Conservation (phyloP, 2,329 filamentous ascomycete species). For the Stagonosporopsis rhizophila region DNA sequence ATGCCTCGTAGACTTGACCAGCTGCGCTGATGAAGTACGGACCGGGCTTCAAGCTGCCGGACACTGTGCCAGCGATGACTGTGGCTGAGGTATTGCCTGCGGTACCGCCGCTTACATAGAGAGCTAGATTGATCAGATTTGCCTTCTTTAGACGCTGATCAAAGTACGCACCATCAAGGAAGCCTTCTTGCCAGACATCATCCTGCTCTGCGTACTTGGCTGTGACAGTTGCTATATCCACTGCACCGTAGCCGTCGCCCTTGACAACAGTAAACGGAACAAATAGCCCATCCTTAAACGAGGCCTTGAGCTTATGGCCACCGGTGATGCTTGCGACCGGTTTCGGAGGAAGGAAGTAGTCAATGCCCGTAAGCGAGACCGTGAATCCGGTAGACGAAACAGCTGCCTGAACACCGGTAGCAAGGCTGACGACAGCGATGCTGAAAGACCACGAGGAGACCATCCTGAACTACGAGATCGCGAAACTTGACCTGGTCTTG, state of each 20-base stretch:
- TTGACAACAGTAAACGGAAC: slow-evolving; percentile 51
- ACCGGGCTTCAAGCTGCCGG: slow-evolving; percentile 49
- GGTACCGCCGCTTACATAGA: slow-evolving; percentile 30
- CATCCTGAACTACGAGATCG: slow-evolving; percentile 17
- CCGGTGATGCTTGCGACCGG: slow-evolving; percentile 44
- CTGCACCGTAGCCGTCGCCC: slow-evolving; percentile 27
- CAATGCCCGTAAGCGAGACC: slow-evolving; percentile 48
- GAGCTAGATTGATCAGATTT: slow-evolving; percentile 20
- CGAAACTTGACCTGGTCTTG: background rate
- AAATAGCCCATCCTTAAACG: slow-evolving; percentile 33
- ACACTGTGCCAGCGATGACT: slow-evolving; percentile 25
- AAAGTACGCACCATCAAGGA: slow-evolving; percentile 41
- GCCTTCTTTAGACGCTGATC: background rate
- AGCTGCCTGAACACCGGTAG: slow-evolving; percentile 23
- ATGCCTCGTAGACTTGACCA: slow-evolving; percentile 58
- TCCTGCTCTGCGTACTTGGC: slow-evolving; percentile 44
- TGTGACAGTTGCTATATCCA: slow-evolving; percentile 30
- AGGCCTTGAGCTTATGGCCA: slow-evolving; percentile 26
- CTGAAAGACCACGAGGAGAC: slow-evolving; percentile 8
- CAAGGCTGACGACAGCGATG: slow-evolving; percentile 12
- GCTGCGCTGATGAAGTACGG: slow-evolving; percentile 59
- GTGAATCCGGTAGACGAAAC: slow-evolving; percentile 50
- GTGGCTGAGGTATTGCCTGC: slow-evolving; percentile 29
- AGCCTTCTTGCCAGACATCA: slow-evolving; percentile 53
- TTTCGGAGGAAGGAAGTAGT: slow-evolving; percentile 52